Conservation (phyloP, 2,329 filamentous ascomycete species). For the Penicillium freii region DNA sequence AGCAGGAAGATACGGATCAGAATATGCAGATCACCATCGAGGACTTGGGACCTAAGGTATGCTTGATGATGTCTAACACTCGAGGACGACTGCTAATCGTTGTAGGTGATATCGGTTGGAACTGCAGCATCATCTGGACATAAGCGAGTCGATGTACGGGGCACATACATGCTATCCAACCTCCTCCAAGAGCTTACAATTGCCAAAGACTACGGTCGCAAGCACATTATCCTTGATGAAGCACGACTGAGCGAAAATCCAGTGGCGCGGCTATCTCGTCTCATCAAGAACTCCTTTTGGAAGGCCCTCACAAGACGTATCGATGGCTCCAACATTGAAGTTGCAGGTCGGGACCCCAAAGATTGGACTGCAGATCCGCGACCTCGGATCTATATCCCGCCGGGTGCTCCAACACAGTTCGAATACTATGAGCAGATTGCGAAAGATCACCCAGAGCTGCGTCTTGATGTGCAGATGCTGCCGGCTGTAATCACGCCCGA, state of each 20-base stretch:
- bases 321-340: conserved; percentile 74
- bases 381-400: conserved; percentile 87
- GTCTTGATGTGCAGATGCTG: conserved; percentile 80
- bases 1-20: conserved; percentile 86
- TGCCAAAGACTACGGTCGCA: conserved; percentile 84
- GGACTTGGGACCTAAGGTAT: conserved; percentile 84
- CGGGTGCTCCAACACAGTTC: conserved; percentile 78
- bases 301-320: conserved; percentile 84
- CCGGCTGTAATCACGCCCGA: conserved; percentile 71
- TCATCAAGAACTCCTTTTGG: conserved; percentile 93
- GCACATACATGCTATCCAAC: conserved; percentile 97
- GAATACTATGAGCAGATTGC: conserved; percentile 86
- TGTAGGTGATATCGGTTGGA: conserved; percentile 74
- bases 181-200: conserved; percentile 91
- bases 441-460: conserved; percentile 73
- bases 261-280: conserved; percentile 77
- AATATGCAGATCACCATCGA: conserved; percentile 99
- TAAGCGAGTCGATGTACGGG: conserved; percentile 85
- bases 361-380: conserved; percentile 90
- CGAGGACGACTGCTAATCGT: conserved; percentile 25
- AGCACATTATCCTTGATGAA: conserved; percentile 88
- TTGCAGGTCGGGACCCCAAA: conserved; percentile 86
- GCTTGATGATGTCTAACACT: not conserved
- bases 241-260: conserved; percentile 92
- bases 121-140: conserved; percentile 83